A percentile compares a stretch with the other conserved stretches of the same genome.
These are phyloP conservation scores for Phytopythium mirpurense DNA, from an alignment of 352 stramenopile species.

Conservation along the genomic window DNA sequence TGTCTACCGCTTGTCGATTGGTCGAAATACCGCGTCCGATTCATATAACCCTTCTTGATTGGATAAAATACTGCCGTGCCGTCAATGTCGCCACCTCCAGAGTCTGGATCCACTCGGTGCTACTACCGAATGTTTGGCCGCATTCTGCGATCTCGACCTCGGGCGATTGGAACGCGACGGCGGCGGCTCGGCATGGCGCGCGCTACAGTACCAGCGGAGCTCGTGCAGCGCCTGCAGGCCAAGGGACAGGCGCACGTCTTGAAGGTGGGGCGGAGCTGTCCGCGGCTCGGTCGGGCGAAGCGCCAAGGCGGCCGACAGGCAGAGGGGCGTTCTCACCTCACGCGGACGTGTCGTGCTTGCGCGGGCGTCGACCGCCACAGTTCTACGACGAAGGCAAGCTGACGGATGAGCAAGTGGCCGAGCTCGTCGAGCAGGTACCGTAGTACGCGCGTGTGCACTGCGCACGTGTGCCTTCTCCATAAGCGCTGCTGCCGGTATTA, in stretches of 20 bases:
- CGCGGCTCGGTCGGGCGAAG: not conserved
- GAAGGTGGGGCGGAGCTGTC: constrained; percentile 23
- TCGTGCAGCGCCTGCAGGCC: constrained; percentile 24
- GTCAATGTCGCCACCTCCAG: no score
- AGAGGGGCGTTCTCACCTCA: no score
- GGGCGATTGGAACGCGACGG: not conserved
- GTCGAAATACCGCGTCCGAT: not conserved
- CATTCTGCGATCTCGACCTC: not conserved
- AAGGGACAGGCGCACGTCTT: constrained; percentile 70
- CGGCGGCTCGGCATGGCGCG: constrained; percentile 8
- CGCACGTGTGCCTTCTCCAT: not conserved
- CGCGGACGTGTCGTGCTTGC: no score
- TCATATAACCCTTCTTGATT: not conserved
- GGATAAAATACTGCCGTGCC: no score
- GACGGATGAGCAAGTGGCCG: constrained; percentile 25
- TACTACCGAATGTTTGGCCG: not conserved
- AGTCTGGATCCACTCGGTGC: no score
- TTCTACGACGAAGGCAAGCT: constrained; percentile 66
- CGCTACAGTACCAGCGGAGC: constrained; percentile 15
- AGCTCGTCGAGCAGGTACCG: constrained; percentile 48
- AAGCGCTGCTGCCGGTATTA: not conserved
- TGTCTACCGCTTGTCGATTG: no score
- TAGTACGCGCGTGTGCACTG: no score
- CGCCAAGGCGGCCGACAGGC: not conserved
- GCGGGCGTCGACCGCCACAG: constrained; percentile 15